phyloP scores from a whole-genome alignment of 306 rosid genomes.

The Echinosophora koreensis region DNA sequence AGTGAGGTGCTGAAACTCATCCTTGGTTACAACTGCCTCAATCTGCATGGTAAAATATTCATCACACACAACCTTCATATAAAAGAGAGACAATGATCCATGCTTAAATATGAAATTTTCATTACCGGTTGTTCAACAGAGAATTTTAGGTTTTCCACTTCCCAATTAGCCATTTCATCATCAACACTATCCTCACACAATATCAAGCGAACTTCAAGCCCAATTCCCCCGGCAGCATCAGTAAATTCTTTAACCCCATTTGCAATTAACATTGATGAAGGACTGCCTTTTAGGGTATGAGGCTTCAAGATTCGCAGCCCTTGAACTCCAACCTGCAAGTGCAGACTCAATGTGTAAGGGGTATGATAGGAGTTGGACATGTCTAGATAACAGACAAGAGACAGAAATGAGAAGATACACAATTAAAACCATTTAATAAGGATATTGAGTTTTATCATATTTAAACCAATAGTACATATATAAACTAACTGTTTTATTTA shows the following conservation, averaged over 20 bases:
- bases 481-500: slow-evolving; percentile 19
- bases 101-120: slow-evolving; percentile 36
- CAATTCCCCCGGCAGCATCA: slow-evolving; percentile 71
- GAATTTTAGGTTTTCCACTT: slow-evolving; percentile 85
- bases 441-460: not conserved
- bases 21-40: slow-evolving; percentile 90
- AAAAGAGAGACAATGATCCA: slow-evolving; percentile 11
- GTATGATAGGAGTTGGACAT: slow-evolving; percentile 32
- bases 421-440: slow-evolving; percentile 31
- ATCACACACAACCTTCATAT: slow-evolving; percentile 35
- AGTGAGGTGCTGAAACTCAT: slow-evolving; percentile 90
- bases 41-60: slow-evolving; percentile 61
- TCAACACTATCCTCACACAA: slow-evolving; percentile 63
- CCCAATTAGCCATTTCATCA: slow-evolving; percentile 74
- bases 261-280: slow-evolving; percentile 49
- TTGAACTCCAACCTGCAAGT: slow-evolving; percentile 79
- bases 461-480: slow-evolving; percentile 30
- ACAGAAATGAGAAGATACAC: slow-evolving; percentile 30
- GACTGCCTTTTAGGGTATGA: slow-evolving; percentile 53
- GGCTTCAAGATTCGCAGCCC: slow-evolving; percentile 91
- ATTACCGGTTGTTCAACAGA: slow-evolving; percentile 86
- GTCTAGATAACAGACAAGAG: slow-evolving; percentile 11
- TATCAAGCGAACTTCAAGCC: slow-evolving; percentile 74
- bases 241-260: slow-evolving; percentile 68
- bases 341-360: slow-evolving; percentile 34